Conservation (phyloP, 345 rosid genomes). For the Eucalyptus shirleyi region DNA sequence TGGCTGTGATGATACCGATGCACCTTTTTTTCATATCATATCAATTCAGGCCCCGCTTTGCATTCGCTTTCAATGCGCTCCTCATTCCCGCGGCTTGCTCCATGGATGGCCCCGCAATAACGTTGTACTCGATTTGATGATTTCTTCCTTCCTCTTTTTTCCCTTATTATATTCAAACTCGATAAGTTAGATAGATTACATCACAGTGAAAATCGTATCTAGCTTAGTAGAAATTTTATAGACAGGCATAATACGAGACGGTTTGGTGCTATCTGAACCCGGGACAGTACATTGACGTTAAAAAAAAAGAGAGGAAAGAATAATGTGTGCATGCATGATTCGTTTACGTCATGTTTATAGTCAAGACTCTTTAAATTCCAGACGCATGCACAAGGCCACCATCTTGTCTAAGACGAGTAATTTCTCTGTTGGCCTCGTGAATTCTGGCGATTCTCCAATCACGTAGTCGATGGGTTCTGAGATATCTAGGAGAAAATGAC, state of each 20-base stretch:
- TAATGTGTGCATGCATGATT: neutral
- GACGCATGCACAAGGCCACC: neutral
- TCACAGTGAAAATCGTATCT: neutral
- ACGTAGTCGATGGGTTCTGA: neutral
- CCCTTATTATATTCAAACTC: neutral
- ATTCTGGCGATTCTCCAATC: neutral
- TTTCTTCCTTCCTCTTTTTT: neutral
- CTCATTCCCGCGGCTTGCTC: fast-evolving
- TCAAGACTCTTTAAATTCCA: neutral
- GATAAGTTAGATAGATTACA: neutral
- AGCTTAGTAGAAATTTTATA: neutral
- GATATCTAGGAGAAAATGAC: neutral
- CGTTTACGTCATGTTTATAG: neutral
- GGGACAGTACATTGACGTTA: neutral
- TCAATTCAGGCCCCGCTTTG: neutral
- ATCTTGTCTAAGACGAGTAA: neutral
- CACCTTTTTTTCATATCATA: neutral
- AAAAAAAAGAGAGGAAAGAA: neutral
- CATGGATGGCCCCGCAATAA: neutral
- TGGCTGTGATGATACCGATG: neutral
- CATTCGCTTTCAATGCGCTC: neutral
- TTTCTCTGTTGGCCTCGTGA: neutral
- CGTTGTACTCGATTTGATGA: neutral
- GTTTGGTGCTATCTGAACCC: fast-evolving
- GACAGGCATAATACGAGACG: neutral